Evolutionary conservation across 192 early-diverging fungal genomes (phyloP), one percentile per base, ranked within the genome.

Genomic region (Coemansia sp.): DNA sequence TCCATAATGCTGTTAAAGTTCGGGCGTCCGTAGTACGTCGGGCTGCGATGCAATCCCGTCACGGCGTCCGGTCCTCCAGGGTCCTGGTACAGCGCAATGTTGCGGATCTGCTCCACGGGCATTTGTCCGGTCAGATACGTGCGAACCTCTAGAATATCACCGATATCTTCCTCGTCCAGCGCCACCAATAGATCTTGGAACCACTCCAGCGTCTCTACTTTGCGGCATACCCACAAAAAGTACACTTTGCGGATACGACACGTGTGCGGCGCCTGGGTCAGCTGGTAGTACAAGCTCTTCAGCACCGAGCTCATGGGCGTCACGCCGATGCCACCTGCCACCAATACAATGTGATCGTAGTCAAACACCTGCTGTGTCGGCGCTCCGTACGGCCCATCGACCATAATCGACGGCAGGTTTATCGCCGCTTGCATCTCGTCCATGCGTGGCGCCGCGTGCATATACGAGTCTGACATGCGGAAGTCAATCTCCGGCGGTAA

Each of bases 341-440:
- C 72, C 29, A 90, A 68, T 14, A 92, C 62, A 0, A 84, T 77
- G 64, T 85, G 80, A 69, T 90, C 83, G 61, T 89, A 88, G 66
- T 87, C 78, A 73, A 88, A 90, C 55, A 90, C 84, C 74, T 92
- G 88, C 69, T 92, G 88, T 14, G 88, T 86, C 26, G 90, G 87
- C 7, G 91, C 89, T 22, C 92, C 91, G 78, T 86, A 94, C 11
- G 92, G 88, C 13, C 92, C 92, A 65, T 94, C 92, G 27, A 92
- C 67, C 64, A 69, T 66, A 64, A 94, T 80, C 14, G 22, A 54
- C 39, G 90, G 90, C 62, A 89, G 67, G 22, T 59, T 73, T 22
- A 76, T 64, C 35, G 57, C 57, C 24, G 68, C 54, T 62, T 70
- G 72, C 47, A 48, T 53, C 3, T 61, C 50, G 47, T 61, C 60